Base-by-base conservation (phyloP, 208 protist species). In the Herpetomonas muscarum region DNA sequence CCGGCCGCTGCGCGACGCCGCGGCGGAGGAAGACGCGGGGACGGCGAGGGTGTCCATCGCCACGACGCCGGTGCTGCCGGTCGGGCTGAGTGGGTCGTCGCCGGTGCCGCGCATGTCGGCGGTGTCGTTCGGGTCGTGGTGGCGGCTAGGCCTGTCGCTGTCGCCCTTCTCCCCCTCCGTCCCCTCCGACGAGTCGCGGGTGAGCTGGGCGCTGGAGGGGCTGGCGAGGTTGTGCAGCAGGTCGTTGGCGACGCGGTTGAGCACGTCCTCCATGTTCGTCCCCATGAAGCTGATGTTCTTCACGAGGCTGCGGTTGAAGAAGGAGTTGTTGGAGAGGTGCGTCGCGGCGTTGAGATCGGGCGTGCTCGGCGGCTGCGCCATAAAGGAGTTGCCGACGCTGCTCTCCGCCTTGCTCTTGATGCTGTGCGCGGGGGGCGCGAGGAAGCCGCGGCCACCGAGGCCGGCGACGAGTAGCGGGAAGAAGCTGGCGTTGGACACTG, bases 211-310 rank as follows among this genome's bases (percentile, higher is more conserved):
- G 13, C 34, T 31, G n/a, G 39, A 3, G 46, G 30, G 26, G 47
- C 32, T 55, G 25, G 47, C 48, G 21, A 85, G 56, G 42, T 56
- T 69, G 56, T 55, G 58, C 21, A 86, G 46, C 41, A 81, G 76
- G 52, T 82, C 79, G 67, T 82, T 86, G 6, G 79, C 79, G 3
- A 73, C 79, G 59, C 67, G 70, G 54, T 67, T 68, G 19, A 86
- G 74, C 10, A 71, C 70, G 46, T 78, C 70, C 49, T 76, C 69
- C 41, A 78, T 55, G 62, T 71, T 76, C 32, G 60, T 60, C 0
- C 71, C 72, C 67, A 84, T 67, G 52, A 79, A 76, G 51, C 76
- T 83, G 36, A 83, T 51, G 62, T 79, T 78, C 46, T 70, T 70
- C 57, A 70, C 72, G 51, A 83, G 70, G 64, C 76, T 79, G 51